A percentile compares a stretch with the other conserved stretches of the same genome.
Evolutionary conservation across 2,329 filamentous ascomycete species (phyloP).

Genomic region (Nemania sp.): DNA sequence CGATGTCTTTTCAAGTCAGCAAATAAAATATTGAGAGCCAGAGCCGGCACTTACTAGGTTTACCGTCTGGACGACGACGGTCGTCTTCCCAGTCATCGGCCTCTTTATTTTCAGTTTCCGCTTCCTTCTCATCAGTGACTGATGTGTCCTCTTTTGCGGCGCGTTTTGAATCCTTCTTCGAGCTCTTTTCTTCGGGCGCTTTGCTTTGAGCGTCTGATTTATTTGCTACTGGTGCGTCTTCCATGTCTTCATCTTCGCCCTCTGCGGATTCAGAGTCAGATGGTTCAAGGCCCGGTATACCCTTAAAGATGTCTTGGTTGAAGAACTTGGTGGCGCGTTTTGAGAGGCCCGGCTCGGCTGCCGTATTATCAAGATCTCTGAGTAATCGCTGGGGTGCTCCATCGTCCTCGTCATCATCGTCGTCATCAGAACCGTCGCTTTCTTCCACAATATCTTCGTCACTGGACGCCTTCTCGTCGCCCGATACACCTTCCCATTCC

Average conservation of each 20-base stretch:
- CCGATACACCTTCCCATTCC: constrained; percentile 92
- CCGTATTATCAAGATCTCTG: constrained; percentile 70
- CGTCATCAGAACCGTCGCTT: constrained; percentile 69
- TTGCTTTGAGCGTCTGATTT: constrained; percentile 11
- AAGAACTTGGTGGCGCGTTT: constrained; percentile 91
- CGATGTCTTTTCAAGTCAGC: constrained; percentile 74
- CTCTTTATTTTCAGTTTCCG: constrained; percentile 68
- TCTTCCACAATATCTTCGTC: constrained; percentile 70
- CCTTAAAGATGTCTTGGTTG: constrained; percentile 93
- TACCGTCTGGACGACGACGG: constrained; percentile 72
- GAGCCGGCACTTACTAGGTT: constrained; percentile 62
- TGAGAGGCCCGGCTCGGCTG: constrained; percentile 71
- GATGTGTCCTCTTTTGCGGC: constrained; percentile 34
- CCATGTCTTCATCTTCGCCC: constrained; percentile 49
- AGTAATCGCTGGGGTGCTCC: constrained; percentile 64
- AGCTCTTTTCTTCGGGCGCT: constrained; percentile 45
- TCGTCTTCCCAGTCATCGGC: constrained; percentile 75
- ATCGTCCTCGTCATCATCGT: constrained; percentile 62
- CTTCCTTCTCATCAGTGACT: constrained; percentile 55
- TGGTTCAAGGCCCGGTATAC: constrained; percentile 75
- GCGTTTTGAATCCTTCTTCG: constrained; percentile 41
- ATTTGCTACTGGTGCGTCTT: constrained; percentile 44
- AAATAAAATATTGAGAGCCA: background rate
- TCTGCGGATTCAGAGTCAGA: constrained; percentile 53
- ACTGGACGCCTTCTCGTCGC: constrained; percentile 68